Conservation (phyloP, 805 yeast genomes). For the Wickerhamiella nectarea region DNA sequence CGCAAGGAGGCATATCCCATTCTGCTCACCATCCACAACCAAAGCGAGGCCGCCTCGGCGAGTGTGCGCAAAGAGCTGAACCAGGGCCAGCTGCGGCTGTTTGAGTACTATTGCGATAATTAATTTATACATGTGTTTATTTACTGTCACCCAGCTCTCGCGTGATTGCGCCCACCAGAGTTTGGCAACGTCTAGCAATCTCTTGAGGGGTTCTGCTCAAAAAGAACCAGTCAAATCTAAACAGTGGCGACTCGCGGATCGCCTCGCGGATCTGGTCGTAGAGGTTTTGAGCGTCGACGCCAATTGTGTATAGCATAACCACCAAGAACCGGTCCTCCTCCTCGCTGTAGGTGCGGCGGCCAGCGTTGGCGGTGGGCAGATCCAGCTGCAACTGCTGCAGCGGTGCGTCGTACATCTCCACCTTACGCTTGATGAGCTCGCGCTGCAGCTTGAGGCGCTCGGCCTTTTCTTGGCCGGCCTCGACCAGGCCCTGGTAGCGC, state of each 20-base stretch:
- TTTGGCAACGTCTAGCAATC: conserved; percentile 65
- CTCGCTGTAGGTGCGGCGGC: conserved; percentile 55
- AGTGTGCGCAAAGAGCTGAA: conserved; percentile 14
- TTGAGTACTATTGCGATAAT: conserved; percentile 18
- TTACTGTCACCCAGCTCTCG: conserved; percentile 38
- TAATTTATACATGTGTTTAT: background rate
- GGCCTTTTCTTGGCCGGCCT: conserved; percentile 77
- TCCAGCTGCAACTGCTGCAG: conserved; percentile 61
- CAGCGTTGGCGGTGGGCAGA: conserved; percentile 57
- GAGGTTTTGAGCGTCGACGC: conserved; percentile 64
- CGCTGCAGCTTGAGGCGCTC: conserved; percentile 52
- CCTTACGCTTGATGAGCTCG: conserved; percentile 64
- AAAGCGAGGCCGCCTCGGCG: conserved; percentile 10
- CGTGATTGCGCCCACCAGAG: conserved; percentile 59
- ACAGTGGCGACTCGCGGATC: conserved; percentile 58
- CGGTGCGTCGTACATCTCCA: conserved; percentile 60
- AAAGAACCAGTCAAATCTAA: conserved; percentile 78
- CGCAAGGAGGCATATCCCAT: conserved; percentile 23
- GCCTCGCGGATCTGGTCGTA: conserved; percentile 68
- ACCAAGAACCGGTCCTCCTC: conserved; percentile 85
- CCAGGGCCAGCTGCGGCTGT: conserved; percentile 21
- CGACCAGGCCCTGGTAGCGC: conserved; percentile 64
- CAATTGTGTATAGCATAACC: conserved; percentile 65
- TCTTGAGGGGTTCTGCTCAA: conserved; percentile 68
- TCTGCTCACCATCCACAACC: conserved; percentile 14